Base-by-base conservation (phyloP, 768 basidiomycete species). In the Pisolithus marmoratus region DNA sequence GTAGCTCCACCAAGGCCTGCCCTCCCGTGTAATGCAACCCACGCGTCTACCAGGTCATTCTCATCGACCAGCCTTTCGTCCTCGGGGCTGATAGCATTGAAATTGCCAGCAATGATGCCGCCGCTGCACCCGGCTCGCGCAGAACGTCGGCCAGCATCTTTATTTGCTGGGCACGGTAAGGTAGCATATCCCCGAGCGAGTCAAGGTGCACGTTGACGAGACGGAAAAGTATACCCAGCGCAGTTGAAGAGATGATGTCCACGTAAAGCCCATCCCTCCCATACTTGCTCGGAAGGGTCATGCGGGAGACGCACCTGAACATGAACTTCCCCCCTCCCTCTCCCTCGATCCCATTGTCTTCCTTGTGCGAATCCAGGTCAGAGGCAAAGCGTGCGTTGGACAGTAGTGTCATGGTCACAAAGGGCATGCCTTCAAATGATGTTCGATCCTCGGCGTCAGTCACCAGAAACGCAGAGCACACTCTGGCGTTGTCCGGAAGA, bases 41-140 rank as follows among this genome's bases (percentile, higher is more conserved):
- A 75, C 11, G 71, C 72, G 63, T 76, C 74, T 2, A 74, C 60
- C 60, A 76, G 68, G 19, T 49, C 60, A 63, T 72, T 55, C 51
- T 70, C 58, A 50, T 69, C 66, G 56, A 74, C 49, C 49, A 74
- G 69, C 41, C 2, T 49, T 49, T 70, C 42, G 58, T 76, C 73
- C 46, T 64, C 60, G 45, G 69, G 65, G 57, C 52, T 52, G 60
- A 73, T 69, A 29, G 75, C 70, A 58, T 75, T 74, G 68, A 75
- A 74, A 65, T 76, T 73, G n/a, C 75, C 74, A 17, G 72, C 75
- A 40, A 76, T 71, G 48, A 76, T n/a, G 1, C 75, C 73, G 29
- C 72, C 67, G 44, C 63, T 38, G 63, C 73, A 73, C 59, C 72
- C 64, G 63, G 60, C 66, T 74, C 73, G 60, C 66, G 70, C 49